phyloP scores from a whole-genome alignment of 345 rosid genomes.

The Ceriops zippeliana region DNA sequence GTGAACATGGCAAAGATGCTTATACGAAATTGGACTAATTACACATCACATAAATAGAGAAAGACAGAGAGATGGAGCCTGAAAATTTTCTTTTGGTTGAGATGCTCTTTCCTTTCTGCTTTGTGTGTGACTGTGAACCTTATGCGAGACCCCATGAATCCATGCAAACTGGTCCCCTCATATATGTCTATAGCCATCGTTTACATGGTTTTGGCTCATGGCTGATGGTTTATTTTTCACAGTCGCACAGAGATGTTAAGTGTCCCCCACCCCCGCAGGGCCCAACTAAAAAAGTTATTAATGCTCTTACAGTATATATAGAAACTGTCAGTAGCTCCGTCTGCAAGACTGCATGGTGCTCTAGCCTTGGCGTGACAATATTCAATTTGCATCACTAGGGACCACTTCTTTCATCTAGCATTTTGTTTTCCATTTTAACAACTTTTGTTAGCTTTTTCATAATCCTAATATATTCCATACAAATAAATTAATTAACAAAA shows the following conservation, averaged over 20 bases:
- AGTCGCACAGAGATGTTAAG: slow-evolving; percentile 10
- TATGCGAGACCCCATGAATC: slow-evolving; percentile 16
- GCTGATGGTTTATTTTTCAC: slow-evolving; percentile 26
- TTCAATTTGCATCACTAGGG: slow-evolving; percentile 32
- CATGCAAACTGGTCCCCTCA: slow-evolving; percentile 45
- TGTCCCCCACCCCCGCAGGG: slow-evolving; percentile 36
- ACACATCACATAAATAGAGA: slow-evolving; percentile 15
- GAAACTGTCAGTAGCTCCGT: slow-evolving; percentile 27
- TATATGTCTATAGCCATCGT: neutral
- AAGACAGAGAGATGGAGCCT: slow-evolving; percentile 5
- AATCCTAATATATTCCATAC: neutral
- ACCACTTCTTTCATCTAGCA: slow-evolving; percentile 19
- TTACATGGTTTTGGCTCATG: slow-evolving; percentile 24
- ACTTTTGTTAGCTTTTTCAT: neutral
- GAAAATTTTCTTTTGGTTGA: slow-evolving; percentile 6
- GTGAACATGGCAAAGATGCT: slow-evolving; percentile 27
- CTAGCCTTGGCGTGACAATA: slow-evolving; percentile 35
- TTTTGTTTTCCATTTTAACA: neutral
- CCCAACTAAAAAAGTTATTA: slow-evolving; percentile 38
- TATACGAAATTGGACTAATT: slow-evolving; percentile 26
- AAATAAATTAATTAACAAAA: neutral
- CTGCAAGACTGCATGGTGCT: slow-evolving; percentile 24
- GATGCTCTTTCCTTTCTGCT: slow-evolving; percentile 19
- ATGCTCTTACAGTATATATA: slow-evolving; percentile 37
- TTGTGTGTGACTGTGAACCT: slow-evolving; percentile 13